phyloP scores from a whole-genome alignment of 73 alveolate genomes.

The Paramecium tetraurelia region DNA sequence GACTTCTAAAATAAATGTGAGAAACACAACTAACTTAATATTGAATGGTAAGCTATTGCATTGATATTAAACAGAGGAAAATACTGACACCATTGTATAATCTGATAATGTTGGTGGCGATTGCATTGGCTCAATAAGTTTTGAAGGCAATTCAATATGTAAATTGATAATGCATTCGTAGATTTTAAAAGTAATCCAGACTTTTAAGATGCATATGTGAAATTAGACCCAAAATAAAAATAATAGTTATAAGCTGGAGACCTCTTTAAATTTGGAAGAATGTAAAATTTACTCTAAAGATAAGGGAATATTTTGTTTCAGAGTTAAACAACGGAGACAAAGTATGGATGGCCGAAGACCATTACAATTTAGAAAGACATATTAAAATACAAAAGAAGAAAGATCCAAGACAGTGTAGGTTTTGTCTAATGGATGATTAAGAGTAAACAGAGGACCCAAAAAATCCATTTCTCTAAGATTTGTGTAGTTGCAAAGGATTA shows the following conservation, averaged over 20 bases:
- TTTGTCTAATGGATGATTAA: slow-evolving; percentile 20
- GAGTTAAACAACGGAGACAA: background rate
- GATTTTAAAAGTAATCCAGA: background rate
- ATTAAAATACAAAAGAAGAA: background rate
- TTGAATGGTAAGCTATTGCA: background rate
- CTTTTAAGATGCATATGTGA: slow-evolving; percentile 16
- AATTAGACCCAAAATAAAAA: background rate
- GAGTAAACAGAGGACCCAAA: background rate
- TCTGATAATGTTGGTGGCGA: background rate
- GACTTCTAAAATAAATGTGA: background rate
- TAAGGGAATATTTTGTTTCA: slow-evolving; percentile 39
- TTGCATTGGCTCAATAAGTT: background rate
- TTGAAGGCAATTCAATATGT: background rate
- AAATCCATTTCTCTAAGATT: background rate
- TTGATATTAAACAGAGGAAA: background rate
- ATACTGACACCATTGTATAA: background rate
- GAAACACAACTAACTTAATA: background rate
- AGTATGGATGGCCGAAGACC: background rate
- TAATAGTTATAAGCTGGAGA: background rate
- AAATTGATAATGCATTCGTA: background rate
- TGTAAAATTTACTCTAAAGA: background rate
- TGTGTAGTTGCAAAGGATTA: slow-evolving; percentile 3
- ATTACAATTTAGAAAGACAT: background rate
- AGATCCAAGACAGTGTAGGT: background rate
- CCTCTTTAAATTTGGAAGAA: slow-evolving; percentile 18